Percentiles rank a stretch among this genome's conserved stretches.
Conservation (phyloP, 2,329 filamentous ascomycete species). For the Scopulariopsis brevicaulis region DNA sequence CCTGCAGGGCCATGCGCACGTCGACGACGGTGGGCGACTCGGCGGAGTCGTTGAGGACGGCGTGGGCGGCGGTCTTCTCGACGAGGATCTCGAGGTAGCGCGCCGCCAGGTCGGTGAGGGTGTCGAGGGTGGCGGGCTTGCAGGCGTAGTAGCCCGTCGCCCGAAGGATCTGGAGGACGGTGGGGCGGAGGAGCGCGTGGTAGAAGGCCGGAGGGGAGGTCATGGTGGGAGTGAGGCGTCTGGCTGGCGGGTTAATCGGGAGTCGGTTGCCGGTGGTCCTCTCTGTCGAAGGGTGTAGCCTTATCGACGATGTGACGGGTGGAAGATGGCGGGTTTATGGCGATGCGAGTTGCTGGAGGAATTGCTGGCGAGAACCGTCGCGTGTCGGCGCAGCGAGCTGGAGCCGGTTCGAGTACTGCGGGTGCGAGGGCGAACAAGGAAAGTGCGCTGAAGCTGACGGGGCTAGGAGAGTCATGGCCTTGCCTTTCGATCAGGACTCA, state of each 20-base stretch:
- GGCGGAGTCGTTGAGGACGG: slow-evolving; percentile 54
- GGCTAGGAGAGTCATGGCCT: background rate
- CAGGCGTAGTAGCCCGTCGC: slow-evolving; percentile 83
- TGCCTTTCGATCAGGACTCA: background rate
- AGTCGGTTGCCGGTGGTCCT: background rate
- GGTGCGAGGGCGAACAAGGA: background rate
- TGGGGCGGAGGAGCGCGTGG: slow-evolving; percentile 74
- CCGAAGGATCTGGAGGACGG: slow-evolving; percentile 82
- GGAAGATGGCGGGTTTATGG: background rate
- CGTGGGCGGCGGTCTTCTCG: slow-evolving; percentile 59
- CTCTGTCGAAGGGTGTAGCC: background rate
- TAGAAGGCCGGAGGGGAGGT: slow-evolving; percentile 35
- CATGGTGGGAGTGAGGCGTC: slow-evolving; percentile 20
- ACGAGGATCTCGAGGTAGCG: slow-evolving; percentile 71
- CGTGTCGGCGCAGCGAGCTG: background rate
- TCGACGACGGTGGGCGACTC: slow-evolving; percentile 50
- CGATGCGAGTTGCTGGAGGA: background rate
- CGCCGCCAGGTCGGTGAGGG: slow-evolving; percentile 74
- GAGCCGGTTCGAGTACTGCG: background rate
- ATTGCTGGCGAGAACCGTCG: background rate
- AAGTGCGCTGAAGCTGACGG: background rate
- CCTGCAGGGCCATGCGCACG: slow-evolving; percentile 74
- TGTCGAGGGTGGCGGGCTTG: slow-evolving; percentile 71
- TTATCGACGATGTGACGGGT: background rate
- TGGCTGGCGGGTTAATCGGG: background rate